Evolutionary conservation across 495 filamentous ascomycete genomes (phyloP), one percentile per base, ranked within the genome.

Genomic region (Xylaria grammica): DNA sequence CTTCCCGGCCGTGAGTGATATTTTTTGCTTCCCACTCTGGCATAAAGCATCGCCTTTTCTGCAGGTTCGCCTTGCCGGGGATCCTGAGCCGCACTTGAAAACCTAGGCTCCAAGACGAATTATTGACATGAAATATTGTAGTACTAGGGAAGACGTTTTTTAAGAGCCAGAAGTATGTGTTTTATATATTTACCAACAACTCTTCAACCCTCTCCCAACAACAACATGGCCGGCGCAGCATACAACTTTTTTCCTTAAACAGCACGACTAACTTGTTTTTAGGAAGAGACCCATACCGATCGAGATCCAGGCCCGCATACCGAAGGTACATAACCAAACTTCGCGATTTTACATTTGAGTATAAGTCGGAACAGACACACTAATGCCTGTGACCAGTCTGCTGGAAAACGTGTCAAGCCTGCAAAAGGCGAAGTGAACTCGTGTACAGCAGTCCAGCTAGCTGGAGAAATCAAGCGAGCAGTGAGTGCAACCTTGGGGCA

Each of bases 231-330:
- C n/a, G n/a, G n/a, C n/a, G n/a, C n/a, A n/a, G n/a, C n/a, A n/a
- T n/a, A n/a, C n/a, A n/a, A n/a, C n/a, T n/a, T 51, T 22, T 5
- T 52, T 0, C 24, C 8, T 40, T 20, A 26, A 55, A 13, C 34
- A 19, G 3, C 19, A 63, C 84, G 0, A 97, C 98, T 80, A 96
- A 92, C 85, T 86, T 74, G 76, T 69, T 27, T 87, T 84, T 8
- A 84, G 82, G 71, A 97, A 97, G 83, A 85, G 93, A 22, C 95
- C 95, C 0, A 86, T 98, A 49, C 92, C 96, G 5, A 85, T 98
- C n/a, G 82, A 80, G 52, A 85, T 96, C 62, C 81, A 84, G 65
- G 82, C 85, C 58, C 81, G 85, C 49, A 77, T 88, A n/a, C 74
- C 75, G 36, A 87, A 88, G 75, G 83, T 83, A 64, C 10, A 13